Evolutionary conservation across 2,329 filamentous ascomycete species (phyloP), one percentile per base, ranked within the genome.

Genomic region (Pseudopithomyces chartarum): DNA sequence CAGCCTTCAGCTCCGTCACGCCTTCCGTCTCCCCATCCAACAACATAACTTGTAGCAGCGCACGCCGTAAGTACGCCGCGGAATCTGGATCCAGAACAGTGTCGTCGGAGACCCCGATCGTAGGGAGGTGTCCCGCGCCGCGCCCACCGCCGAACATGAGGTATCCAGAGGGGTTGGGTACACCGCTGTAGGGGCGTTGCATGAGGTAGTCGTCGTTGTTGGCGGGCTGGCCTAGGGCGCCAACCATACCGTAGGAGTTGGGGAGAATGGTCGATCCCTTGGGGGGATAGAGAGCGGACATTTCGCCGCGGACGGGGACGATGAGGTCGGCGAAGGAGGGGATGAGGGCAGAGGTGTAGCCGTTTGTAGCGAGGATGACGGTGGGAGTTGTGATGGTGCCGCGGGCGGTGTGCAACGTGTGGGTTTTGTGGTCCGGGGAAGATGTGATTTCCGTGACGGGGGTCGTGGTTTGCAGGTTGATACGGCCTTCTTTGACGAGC

Each of bases 331-430:
- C 80, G 64, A 94, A 88, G 33, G 79, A 70, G 0, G 90, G 90
- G 1, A 94, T 78, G 3, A 97, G 81, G 58, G 87, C 83, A 1
- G 90, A 91, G 0, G 91, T 93, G 74, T 96, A 96, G 3, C 81
- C 93, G 69, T 97, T 97, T 0, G 90, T 94, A 4, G 91, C 89
- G 15, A 96, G 82, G 17, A 97, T 81, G 19, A 96, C 85, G 33
- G 84, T 82, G 12, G 79, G 77, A 1, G 91, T 81, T 0, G 72
- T 71, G 54, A 96, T 82, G 40, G 76, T 79, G n/a, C 92, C 92
- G 20, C 91, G 85, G 0, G 81, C 75, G 0, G 92, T 96, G 45
- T 86, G 79, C 0, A 92, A 78, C 0, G 81, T 80, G 86, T 90
- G 93, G 46, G 57, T 68, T 7, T 57, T 53, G 17, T 63, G 53